Evolutionary conservation across 129 eudicot species (phyloP).

Genomic region (Lonicera japonica): DNA sequence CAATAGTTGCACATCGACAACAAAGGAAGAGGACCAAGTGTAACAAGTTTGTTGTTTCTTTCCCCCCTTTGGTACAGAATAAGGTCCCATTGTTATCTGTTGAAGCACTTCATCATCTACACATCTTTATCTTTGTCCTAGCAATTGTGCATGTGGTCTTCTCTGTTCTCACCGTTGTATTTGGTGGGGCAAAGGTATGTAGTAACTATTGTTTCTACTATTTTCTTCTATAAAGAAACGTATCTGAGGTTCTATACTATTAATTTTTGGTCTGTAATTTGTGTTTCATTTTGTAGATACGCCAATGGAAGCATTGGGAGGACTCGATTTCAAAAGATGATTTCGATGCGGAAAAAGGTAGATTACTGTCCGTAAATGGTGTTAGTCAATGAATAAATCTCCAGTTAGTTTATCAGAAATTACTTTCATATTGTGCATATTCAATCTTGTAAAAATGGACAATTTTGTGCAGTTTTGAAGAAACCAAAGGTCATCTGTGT

Average conservation of each 20-base stretch:
- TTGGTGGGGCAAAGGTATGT: conserved; percentile 73
- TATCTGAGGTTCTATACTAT: neutral
- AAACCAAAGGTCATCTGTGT: conserved; percentile 54
- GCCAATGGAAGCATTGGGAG: conserved; percentile 93
- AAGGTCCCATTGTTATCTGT: conserved; percentile 71
- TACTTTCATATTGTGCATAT: neutral
- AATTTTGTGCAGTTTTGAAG: conserved; percentile 35
- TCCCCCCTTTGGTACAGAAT: conserved; percentile 32
- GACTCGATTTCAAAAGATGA: conserved; percentile 49
- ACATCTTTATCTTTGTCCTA: conserved; percentile 85
- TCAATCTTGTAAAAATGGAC: conserved; percentile 8
- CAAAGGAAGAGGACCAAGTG: neutral
- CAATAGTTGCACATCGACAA: neutral
- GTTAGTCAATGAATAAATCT: neutral
- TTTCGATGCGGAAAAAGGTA: conserved; percentile 38
- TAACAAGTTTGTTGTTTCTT: too few relatives aligned
- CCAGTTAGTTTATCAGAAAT: neutral
- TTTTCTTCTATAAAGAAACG: neutral
- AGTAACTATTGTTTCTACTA: neutral
- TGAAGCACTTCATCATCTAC: conserved; percentile 89
- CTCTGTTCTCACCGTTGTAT: conserved; percentile 70
- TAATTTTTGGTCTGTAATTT: neutral
- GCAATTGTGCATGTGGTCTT: conserved; percentile 84
- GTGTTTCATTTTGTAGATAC: conserved; percentile 39
- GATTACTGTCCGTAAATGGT: neutral